These are phyloP conservation scores for Aureobasidium vineae DNA, from an alignment of 2,329 filamentous ascomycete genomes.

Conservation along the genomic window DNA sequence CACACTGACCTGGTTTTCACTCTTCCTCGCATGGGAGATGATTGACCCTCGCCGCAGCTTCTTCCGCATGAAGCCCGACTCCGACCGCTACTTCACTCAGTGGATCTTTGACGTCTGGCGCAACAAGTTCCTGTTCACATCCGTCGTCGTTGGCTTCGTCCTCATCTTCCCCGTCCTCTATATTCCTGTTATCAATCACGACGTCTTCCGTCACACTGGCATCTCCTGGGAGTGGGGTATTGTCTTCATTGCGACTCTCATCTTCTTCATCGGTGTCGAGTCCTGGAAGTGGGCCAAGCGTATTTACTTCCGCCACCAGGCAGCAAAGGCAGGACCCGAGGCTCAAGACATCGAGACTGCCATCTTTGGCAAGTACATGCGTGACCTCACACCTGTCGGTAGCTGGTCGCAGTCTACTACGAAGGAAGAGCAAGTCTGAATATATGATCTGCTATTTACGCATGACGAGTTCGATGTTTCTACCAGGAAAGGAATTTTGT, in stretches of 20 bases:
- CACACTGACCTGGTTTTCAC: conserved; percentile 71
- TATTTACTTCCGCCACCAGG: conserved; percentile 47
- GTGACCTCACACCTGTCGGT: conserved; percentile 17
- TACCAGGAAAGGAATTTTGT: not conserved
- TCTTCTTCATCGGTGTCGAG: conserved; percentile 66
- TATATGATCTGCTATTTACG: not conserved
- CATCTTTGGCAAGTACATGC: conserved; percentile 29
- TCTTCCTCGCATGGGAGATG: conserved; percentile 79
- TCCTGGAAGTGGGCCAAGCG: conserved; percentile 67
- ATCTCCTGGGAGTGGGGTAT: conserved; percentile 71
- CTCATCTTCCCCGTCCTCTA: conserved; percentile 55
- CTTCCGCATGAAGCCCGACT: conserved; percentile 69
- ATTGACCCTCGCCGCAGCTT: conserved; percentile 69
- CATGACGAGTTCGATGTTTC: not conserved
- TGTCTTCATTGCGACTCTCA: conserved; percentile 58
- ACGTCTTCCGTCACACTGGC: conserved; percentile 64
- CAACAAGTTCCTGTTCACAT: conserved; percentile 62
- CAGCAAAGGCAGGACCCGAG: conserved; percentile 17
- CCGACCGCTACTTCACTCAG: conserved; percentile 60
- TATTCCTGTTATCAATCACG: conserved; percentile 64
- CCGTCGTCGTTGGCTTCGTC: conserved; percentile 46
- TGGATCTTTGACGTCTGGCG: conserved; percentile 68
- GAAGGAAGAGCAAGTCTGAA: conserved; percentile 13
- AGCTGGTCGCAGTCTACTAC: not conserved
- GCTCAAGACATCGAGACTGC: conserved; percentile 29